Conservation (phyloP, 108 stramenopile species). For the Discostella pseudostelligera region DNA sequence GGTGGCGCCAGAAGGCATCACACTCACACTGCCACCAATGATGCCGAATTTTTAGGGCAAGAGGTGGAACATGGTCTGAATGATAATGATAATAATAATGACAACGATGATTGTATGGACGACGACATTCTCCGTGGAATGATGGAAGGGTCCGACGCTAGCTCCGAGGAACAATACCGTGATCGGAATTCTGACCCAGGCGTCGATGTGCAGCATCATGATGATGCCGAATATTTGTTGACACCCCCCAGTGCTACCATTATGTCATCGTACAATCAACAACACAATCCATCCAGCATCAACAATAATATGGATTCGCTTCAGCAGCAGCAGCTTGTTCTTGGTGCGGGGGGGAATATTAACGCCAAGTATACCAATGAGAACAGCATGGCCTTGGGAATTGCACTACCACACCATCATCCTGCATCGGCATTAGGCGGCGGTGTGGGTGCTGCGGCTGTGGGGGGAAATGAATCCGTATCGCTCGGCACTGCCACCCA, state of each 20-base stretch:
- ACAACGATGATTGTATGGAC: not conserved
- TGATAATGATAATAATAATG: too few species aligned
- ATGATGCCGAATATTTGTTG: constrained; percentile 14
- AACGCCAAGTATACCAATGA: not conserved
- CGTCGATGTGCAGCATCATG: constrained; percentile 14
- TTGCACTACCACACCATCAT: not conserved
- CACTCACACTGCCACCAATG: not conserved
- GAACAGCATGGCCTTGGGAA: constrained; percentile 10
- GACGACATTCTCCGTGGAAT: not conserved
- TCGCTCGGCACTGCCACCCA: constrained; percentile 81
- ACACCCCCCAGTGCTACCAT: not conserved
- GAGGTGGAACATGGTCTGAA: not conserved
- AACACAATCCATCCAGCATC: not conserved
- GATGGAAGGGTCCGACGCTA: constrained; percentile 21
- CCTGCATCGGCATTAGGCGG: constrained; percentile 3
- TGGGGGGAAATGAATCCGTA: constrained; percentile 37
- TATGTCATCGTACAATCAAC: not conserved
- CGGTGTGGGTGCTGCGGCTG: not conserved
- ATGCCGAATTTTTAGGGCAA: not conserved
- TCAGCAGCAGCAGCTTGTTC: not conserved
- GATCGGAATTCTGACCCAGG: constrained; percentile 45
- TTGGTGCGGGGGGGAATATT: not conserved
- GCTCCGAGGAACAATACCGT: constrained; percentile 29
- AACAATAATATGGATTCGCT: not conserved
- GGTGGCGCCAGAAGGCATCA: too few species aligned